Base-by-base conservation (phyloP, 768 basidiomycete species). In the Astraeus odoratus region DNA sequence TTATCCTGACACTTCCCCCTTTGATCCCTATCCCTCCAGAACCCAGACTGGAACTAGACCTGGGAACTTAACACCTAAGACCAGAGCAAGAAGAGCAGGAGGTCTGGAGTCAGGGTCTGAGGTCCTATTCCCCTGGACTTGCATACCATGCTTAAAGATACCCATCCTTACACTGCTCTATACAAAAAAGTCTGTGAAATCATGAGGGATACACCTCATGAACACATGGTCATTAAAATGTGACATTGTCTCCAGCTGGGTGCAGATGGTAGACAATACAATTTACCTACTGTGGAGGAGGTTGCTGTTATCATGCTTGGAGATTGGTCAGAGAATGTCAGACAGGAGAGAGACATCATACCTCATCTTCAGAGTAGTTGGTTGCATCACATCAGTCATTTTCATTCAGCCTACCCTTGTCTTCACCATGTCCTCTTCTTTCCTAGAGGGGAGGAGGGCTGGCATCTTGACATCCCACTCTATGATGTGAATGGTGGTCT, bases 251-350 rank as follows among this genome's bases (percentile, higher is more conserved):
- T 48, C 10, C 18, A 50, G 19, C 35, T 37, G 1, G 31, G 39
- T 5, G 26, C 38, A 30, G 69, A 72, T 53, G 52, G 42, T 1
- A 49, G 65, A 1, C 47, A 59, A 1, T 72, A 76, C 46, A 74
- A 74, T 53, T 46, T 67, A 0, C 75, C 73, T 3, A 67, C 63
- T 27, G 61, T 60, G 1, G 56, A 63, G 49, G 69, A 72, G 50
- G 52, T 75, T 48, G 68, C 69, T 13, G 60, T 66, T 2, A 59
- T 76, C 39, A 34, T 73, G 15, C 67, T 67, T 26, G 65, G 57
- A 23, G 47, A 57, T 55, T 55, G 49, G 15, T 19, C 46, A 19
- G 38, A 30, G 19, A 27, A 40, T 6, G 24, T 39, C 18, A 33
- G 40, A 1, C 48, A 59, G 12, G 31, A 34, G 8, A 49, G 63